A percentile compares a stretch with the other conserved stretches of the same genome.
phyloP scores from a whole-genome alignment of 768 basidiomycete genomes.

The Trametes elegans region DNA sequence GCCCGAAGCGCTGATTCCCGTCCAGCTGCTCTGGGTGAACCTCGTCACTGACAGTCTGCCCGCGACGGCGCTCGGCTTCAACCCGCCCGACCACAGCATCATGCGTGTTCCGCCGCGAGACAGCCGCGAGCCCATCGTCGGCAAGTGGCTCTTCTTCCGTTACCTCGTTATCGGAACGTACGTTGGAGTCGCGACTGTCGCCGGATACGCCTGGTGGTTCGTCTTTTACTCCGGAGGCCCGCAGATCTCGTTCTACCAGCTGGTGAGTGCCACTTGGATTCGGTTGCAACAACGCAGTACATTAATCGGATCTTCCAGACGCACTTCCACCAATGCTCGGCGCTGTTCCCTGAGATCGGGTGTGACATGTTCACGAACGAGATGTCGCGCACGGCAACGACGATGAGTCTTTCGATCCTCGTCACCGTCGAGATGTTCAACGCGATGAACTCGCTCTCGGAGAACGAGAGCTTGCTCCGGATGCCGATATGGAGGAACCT shows the following conservation, averaged over 20 bases:
- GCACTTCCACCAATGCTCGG: constrained; percentile 91
- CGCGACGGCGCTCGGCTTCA: constrained; percentile 96
- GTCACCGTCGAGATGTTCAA: constrained; percentile 98
- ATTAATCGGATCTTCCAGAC: constrained; percentile 50
- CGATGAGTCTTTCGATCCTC: constrained; percentile 93
- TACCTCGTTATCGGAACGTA: constrained; percentile 93
- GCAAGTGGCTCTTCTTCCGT: constrained; percentile 93
- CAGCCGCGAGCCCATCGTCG: constrained; percentile 87
- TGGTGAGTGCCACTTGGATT: constrained; percentile 54
- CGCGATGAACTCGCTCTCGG: constrained; percentile 96
- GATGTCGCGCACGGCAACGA: constrained; percentile 85
- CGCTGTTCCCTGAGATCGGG: constrained; percentile 84
- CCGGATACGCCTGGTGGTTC: constrained; percentile 99
- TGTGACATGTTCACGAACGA: constrained; percentile 94
- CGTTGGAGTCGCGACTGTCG: constrained; percentile 93
- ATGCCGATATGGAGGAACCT: constrained; percentile 94
- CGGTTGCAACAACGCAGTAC: not conserved
- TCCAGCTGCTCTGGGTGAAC: constrained; percentile 98
- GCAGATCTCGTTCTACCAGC: constrained; percentile 88
- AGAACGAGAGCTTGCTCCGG: constrained; percentile 89
- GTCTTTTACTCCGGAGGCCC: constrained; percentile 87
- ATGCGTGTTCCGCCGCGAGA: constrained; percentile 94
- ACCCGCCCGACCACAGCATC: constrained; percentile 94
- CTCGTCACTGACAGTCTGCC: constrained; percentile 95
- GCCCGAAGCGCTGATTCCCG: constrained; percentile 98